Evolutionary conservation across 2,329 filamentous ascomycete genomes (phyloP).

Genomic region (Nothomitra cinnamomea): DNA sequence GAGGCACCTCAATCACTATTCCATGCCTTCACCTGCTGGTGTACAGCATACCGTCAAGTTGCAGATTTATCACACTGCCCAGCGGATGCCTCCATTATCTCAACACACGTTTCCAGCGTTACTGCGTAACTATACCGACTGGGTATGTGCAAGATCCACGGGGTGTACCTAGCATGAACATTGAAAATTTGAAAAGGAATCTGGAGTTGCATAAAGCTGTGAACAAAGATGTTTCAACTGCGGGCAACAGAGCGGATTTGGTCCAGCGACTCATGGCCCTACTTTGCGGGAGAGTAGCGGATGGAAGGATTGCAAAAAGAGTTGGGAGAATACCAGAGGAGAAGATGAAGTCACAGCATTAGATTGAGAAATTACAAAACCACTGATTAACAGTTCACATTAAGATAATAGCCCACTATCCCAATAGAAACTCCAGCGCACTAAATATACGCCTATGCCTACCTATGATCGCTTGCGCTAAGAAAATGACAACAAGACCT

Average conservation of each 20-base stretch:
- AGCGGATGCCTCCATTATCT: constrained; percentile 6
- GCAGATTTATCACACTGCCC: constrained; percentile 7
- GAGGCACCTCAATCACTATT: constrained; percentile 13
- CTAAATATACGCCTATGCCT: not conserved
- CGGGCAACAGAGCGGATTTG: constrained; percentile 12
- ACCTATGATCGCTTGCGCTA: not conserved
- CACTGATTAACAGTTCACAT: no score
- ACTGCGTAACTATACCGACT: constrained; percentile 11
- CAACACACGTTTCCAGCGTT: constrained; percentile 6
- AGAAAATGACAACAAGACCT: not conserved
- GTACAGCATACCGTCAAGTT: constrained; percentile 5
- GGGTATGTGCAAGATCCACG: constrained; percentile 10
- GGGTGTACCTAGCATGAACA: constrained; percentile 9
- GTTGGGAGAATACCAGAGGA: constrained; percentile 7
- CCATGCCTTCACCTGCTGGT: constrained; percentile 12
- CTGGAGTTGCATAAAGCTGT: constrained; percentile 12
- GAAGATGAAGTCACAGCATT: not conserved
- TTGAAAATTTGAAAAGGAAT: constrained; percentile 12
- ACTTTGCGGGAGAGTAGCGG: constrained; percentile 12
- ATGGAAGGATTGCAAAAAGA: constrained; percentile 10
- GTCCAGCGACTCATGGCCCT: constrained; percentile 10
- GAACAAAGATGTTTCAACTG: constrained; percentile 11
- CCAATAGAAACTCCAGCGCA: no score
- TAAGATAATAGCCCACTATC: no score
- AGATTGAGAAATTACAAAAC: no score